Base-by-base conservation (phyloP, 2,329 filamentous ascomycete genomes). In the Graphiopsis chlorocephala region DNA sequence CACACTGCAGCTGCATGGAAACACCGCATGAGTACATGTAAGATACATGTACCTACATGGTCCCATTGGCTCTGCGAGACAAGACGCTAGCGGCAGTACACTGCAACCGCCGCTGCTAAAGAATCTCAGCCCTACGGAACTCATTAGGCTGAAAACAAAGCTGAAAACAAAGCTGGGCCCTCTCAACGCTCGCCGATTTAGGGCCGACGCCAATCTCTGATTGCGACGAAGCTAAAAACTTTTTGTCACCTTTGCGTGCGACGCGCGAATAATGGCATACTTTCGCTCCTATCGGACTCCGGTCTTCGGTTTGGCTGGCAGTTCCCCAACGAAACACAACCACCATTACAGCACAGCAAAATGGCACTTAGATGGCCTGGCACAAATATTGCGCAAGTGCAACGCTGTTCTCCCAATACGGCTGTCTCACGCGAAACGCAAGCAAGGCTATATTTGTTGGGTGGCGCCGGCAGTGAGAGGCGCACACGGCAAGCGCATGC, bases 41-140 rank as follows among this genome's bases (percentile, higher is more conserved):
- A 8, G n/a, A 31, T 31, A 45, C 38, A 45, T 45, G 38, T 45
- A 20, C 23, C 38, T 45, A 20, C 17, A 29, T 31, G 3, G 1
- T 31, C 50, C 12, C 26, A 53, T 53, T 31, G 50, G 50, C 25
- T n/a, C 26, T 10, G 11, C 6, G 4, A 29, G 10, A 7, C 50
- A 53, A 7, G 2, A 53, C 50, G 50, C 50, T 53, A 53, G 15
- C 48, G 25, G 25, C 48, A 28, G 48, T 25, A 50, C 47, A 17
- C 17, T n/a, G n/a, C n/a, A n/a, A n/a, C n/a, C n/a, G n/a, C n/a
- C n/a, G n/a, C n/a, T n/a, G n/a, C n/a, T n/a, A n/a, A n/a, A n/a
- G n/a, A n/a, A n/a, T n/a, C 17, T 50, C 58, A 61, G 58, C 58
- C 58, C 45, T 61, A 61, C 20, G 15, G n/a, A 50, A 31, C 10